Percentiles rank a stretch among this genome's conserved stretches.
Conservation (phyloP, 305 asterid genomes). For the Solanum hybrid region DNA sequence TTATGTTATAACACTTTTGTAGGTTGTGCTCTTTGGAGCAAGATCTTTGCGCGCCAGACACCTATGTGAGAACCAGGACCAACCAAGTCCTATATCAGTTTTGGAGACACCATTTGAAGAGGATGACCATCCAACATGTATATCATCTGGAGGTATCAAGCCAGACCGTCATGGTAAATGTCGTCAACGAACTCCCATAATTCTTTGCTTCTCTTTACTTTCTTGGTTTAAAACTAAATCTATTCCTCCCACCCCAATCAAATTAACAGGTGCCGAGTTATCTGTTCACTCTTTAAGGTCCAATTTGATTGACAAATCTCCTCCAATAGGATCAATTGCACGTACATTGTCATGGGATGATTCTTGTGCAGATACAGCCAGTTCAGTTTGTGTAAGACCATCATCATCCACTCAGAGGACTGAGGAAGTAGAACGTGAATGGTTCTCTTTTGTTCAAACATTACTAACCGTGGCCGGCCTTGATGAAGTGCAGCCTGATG, state of each 20-base stretch:
- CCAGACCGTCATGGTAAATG: conserved; percentile 35
- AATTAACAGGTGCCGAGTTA: conserved; percentile 18
- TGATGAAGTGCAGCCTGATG: conserved; percentile 36
- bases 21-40: conserved; percentile 25
- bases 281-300: conserved; percentile 29
- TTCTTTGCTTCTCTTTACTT: background rate
- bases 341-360: conserved; percentile 72
- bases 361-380: conserved; percentile 49
- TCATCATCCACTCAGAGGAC: conserved; percentile 29
- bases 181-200: conserved; percentile 1
- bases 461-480: conserved; percentile 57
- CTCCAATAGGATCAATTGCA: conserved; percentile 82
- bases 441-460: conserved; percentile 52
- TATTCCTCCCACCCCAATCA: background rate
- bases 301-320: conserved; percentile 80
- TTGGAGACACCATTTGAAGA: conserved; percentile 66
- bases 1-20: conserved; percentile 16
- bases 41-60: conserved; percentile 33
- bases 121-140: conserved; percentile 31
- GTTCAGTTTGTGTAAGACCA: conserved; percentile 39
- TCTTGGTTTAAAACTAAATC: background rate
- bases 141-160: conserved; percentile 30
- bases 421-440: conserved; percentile 59
- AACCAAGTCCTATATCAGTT: conserved; percentile 87
- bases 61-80: conserved; percentile 63